These are phyloP conservation scores for Lasiosphaeria hispida DNA, from an alignment of 495 filamentous ascomycete species.

Conservation along the genomic window DNA sequence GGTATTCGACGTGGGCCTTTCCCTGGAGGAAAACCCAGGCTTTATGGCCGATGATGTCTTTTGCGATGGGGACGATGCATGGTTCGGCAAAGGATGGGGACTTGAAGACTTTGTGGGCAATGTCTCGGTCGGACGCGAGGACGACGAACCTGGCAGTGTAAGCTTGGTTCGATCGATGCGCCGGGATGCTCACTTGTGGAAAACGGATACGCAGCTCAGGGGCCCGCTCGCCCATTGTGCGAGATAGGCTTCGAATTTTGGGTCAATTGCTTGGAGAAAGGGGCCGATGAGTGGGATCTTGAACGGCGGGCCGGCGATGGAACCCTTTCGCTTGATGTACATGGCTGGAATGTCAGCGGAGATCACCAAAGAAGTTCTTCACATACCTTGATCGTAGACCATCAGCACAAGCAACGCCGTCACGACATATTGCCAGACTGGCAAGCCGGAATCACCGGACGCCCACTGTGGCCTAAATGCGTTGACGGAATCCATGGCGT, in stretches of 20 bases:
- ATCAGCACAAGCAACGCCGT: conserved; percentile 17
- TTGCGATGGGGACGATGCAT: conserved; percentile 86
- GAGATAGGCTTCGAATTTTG: conserved; percentile 80
- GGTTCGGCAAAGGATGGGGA: conserved; percentile 85
- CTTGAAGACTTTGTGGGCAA: conserved; percentile 93
- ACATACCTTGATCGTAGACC: conserved; percentile 24
- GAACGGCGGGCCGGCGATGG: conserved; percentile 72
- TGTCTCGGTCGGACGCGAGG: conserved; percentile 86
- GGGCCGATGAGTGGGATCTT: conserved; percentile 93
- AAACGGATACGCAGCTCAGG: conserved; percentile 91
- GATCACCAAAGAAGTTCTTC: neutral
- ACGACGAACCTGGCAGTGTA: conserved; percentile 74
- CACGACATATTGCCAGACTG: conserved; percentile 18
- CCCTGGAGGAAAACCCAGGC: conserved; percentile 97
- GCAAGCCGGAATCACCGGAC: neutral
- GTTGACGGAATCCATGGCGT: too few species aligned
- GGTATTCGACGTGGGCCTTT: conserved; percentile 86
- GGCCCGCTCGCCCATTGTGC: conserved; percentile 87
- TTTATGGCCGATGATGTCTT: conserved; percentile 79
- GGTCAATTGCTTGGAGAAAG: conserved; percentile 82
- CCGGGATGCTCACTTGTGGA: conserved; percentile 77
- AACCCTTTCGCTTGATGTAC: conserved; percentile 80
- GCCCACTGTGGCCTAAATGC: too few species aligned
- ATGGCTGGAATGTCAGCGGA: conserved; percentile 53
- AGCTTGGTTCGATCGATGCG: neutral